A percentile compares a stretch with the other conserved stretches of the same genome.
These are phyloP conservation scores for Saraca asoca DNA, from an alignment of 331 rosid genomes.

Conservation along the genomic window DNA sequence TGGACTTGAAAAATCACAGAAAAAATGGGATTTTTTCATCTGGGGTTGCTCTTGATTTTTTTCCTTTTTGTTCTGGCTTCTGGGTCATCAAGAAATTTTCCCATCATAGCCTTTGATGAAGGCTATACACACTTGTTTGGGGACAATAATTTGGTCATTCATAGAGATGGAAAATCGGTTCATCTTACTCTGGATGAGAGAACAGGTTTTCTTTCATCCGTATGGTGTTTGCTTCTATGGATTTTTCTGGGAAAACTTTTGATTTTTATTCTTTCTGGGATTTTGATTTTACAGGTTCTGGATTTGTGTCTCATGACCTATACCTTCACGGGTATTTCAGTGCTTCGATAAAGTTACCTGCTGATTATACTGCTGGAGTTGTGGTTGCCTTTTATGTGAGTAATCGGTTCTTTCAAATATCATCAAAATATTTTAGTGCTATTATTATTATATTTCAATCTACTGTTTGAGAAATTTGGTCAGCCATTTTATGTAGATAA, in stretches of 20 bases:
- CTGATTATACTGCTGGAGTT: slow-evolving; percentile 95
- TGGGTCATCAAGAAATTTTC: slow-evolving; percentile 53
- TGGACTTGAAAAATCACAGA: slow-evolving; percentile 10
- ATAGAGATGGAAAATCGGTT: slow-evolving; percentile 76
- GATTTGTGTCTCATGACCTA: slow-evolving; percentile 91
- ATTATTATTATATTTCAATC: neutral
- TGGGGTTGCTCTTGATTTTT: slow-evolving; percentile 36
- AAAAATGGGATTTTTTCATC: slow-evolving; percentile 44
- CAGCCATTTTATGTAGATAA: neutral
- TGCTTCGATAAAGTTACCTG: slow-evolving; percentile 85
- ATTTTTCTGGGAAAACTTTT: neutral
- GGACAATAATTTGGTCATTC: slow-evolving; percentile 64
- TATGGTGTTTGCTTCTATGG: neutral
- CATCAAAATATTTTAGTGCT: too few species aligned
- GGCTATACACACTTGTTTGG: slow-evolving; percentile 85
- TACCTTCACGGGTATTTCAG: slow-evolving; percentile 88
- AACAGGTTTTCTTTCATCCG: slow-evolving; percentile 57
- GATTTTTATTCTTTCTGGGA: neutral
- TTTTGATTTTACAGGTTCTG: slow-evolving; percentile 65
- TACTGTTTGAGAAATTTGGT: neutral
- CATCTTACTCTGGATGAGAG: slow-evolving; percentile 80
- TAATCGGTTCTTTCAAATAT: slow-evolving; percentile 1
- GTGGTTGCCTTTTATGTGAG: slow-evolving; percentile 98
- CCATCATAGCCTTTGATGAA: slow-evolving; percentile 75
- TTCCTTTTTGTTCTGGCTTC: slow-evolving; percentile 39